Evolutionary conservation across 2,329 filamentous ascomycete genomes (phyloP), one percentile per base, ranked within the genome.

Genomic region (Alternaria metachromatica): DNA sequence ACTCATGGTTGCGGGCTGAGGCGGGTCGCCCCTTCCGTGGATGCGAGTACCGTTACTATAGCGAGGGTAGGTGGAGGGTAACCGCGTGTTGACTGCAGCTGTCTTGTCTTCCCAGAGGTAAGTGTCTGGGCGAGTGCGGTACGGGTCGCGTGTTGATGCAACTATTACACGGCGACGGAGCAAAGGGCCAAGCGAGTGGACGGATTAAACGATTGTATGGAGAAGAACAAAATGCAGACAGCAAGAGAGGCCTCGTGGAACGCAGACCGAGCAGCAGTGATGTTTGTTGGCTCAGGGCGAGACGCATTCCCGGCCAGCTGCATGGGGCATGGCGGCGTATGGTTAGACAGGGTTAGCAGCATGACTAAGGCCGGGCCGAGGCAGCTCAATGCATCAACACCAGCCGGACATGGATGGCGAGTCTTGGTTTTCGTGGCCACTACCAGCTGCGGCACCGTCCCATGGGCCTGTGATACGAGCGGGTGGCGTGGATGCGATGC

Each of bases 1-100:
- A 62, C 73, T 78, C 77, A 79, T 80, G 72, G 44, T 64, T 66
- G 71, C 62, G 69, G 70, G 66, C 63, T 63, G 73, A 73, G 72
- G 74, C 73, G 44, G 61, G 44, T 53, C 65, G 72, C 72, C 72
- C 67, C 67, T 67, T 66, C 53, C 30, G 64, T 68, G 58, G 51
- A 53, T 51, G 41, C 37, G 50, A 62, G 55, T 49, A 48, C 41
- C 57, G 65, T 64, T 64, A 60, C 49, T 54, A 58, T 41, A 62
- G 50, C 48, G 56, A 62, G 48, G 18, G 55, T 46, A 54, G 54
- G 49, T 50, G 46, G 53, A 68, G 44, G 60, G 67, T 67, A 67
- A 62, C 65, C 25, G 73, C 72, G 60, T 53, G 72, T 68, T 51
- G 50, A 60, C 53, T 63, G 69, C 66, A 69, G 55, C 46, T 65